These are phyloP conservation scores for Lactuca saligna DNA, from an alignment of 129 eudicot genomes.

Conservation along the genomic window DNA sequence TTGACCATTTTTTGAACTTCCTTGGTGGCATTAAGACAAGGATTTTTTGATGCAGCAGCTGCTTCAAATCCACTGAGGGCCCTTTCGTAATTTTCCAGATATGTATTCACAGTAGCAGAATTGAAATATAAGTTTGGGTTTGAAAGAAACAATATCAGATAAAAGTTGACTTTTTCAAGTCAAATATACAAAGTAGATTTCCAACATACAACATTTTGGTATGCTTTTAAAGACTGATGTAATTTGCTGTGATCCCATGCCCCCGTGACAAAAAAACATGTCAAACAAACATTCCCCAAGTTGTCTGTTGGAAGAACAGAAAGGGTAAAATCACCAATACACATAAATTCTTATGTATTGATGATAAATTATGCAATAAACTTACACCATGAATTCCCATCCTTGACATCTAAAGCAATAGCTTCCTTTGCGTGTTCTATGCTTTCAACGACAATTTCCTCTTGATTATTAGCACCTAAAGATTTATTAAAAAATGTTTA, in stretches of 20 bases:
- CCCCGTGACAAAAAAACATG: slow-evolving; percentile 85
- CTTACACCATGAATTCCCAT: too few relatives aligned
- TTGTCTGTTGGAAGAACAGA: slow-evolving; percentile 56
- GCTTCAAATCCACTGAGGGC: slow-evolving; percentile 97
- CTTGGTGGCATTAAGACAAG: too few relatives aligned
- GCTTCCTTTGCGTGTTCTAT: too few relatives aligned
- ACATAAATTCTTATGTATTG: too few relatives aligned
- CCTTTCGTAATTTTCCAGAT: slow-evolving; percentile 88
- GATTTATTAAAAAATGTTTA: too few relatives aligned
- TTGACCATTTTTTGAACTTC: too few relatives aligned
- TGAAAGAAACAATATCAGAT: slow-evolving; percentile 26
- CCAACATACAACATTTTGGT: slow-evolving; percentile 51
- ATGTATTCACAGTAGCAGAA: slow-evolving; percentile 82
- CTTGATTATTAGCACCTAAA: too few relatives aligned
- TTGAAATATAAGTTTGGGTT: slow-evolving; percentile 87
- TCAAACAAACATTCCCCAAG: slow-evolving; percentile 94
- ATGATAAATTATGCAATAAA: too few relatives aligned
- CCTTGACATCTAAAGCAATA: too few relatives aligned
- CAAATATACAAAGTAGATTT: too few relatives aligned
- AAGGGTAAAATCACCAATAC: slow-evolving; percentile 2
- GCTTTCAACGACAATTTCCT: too few relatives aligned
- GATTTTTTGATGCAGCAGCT: slow-evolving; percentile 64
- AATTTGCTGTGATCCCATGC: slow-evolving; percentile 87
- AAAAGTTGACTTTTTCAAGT: slow-evolving; percentile 7
- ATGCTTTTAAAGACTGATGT: slow-evolving; percentile 78